Base-by-base conservation (phyloP, 306 rosid species). In the Citrullus mucosospermus region DNA sequence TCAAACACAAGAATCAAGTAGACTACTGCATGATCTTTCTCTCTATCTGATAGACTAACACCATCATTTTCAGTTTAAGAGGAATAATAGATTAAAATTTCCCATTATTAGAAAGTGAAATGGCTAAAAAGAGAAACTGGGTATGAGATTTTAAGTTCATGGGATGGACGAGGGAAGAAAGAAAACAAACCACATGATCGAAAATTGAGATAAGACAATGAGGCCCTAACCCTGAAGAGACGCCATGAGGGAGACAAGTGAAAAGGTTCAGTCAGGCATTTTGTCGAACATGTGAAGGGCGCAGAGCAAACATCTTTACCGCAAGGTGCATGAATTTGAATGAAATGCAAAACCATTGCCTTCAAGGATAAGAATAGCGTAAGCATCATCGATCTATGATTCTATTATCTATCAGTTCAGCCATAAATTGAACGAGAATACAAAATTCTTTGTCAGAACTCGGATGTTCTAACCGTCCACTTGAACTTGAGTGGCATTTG, bases 281-380 rank as follows among this genome's bases (percentile, higher is more conserved):
- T 73, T 73, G 77, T 73, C 77, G 60, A 73, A 73, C 77, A 73
- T 73, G 77, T 73, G 77, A 30, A 25, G 39, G 77, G 44, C 9
- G 15, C 61, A 30, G 41, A 50, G 74, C 12, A 67, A 17, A 30
- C 60, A 73, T 14, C 60, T 28, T 30, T 9, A 50, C 41, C 16
- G 25, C 1, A 73, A 53, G 77, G 38, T 73, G 59, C 77, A 73
- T 73, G 77, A 48, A 48, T 48, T 48, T 48, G 54, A 53, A 73
- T 44, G 76, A 28, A 70, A 44, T 48, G 32, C 8, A 39, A 66
- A 53, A 41, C 54, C 54, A 41, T n/a, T 39, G 18, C 34, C 57
- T 70, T 7, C 56, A 70, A 43, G 18, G 76, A 70, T 70, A 70
- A 20, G 76, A 70, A 15, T 5, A 2, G 28, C 30, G 16, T 38